phyloP scores from a whole-genome alignment of 2,329 filamentous ascomycete genomes.

The Penicillium hordei region DNA sequence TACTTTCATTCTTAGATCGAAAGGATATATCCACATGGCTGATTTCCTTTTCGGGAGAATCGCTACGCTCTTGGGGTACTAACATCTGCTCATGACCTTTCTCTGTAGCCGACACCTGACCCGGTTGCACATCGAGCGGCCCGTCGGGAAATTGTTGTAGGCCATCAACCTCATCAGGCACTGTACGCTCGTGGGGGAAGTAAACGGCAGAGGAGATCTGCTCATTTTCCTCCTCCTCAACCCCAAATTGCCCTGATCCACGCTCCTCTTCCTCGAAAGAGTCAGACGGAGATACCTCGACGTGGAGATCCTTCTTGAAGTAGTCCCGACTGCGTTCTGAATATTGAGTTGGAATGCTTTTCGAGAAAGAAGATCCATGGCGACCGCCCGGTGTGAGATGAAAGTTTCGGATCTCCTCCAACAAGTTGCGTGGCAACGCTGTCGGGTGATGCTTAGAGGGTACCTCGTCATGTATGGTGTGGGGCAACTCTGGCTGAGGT shows the following conservation, averaged over 20 bases:
- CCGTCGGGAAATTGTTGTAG: conserved; percentile 24
- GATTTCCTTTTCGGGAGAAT: conserved; percentile 30
- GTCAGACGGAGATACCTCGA: conserved; percentile 24
- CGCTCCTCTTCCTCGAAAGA: conserved; percentile 26
- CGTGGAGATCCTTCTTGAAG: conserved; percentile 22
- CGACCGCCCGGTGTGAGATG: conserved; percentile 51
- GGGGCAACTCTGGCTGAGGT: conserved; percentile 6
- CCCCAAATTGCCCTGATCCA: conserved; percentile 41
- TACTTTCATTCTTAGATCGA: conserved; percentile 60
- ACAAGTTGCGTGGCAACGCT: conserved; percentile 49
- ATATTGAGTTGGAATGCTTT: conserved; percentile 41
- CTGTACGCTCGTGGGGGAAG: conserved; percentile 59
- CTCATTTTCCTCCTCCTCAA: conserved; percentile 62
- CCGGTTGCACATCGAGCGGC: conserved; percentile 23
- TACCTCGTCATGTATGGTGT: conserved; percentile 22
- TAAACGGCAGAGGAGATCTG: conserved; percentile 66
- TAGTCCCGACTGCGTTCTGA: conserved; percentile 35
- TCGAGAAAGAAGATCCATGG: conserved; percentile 47
- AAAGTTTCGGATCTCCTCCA: conserved; percentile 59
- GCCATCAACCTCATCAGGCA: conserved; percentile 31
- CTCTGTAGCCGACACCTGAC: conserved; percentile 28
- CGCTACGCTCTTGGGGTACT: conserved; percentile 29
- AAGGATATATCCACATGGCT: conserved; percentile 64
- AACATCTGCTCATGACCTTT: conserved; percentile 30
- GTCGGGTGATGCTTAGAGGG: conserved; percentile 29